Base-by-base conservation (phyloP, 306 rosid genomes). In the Citrullus amarus region DNA sequence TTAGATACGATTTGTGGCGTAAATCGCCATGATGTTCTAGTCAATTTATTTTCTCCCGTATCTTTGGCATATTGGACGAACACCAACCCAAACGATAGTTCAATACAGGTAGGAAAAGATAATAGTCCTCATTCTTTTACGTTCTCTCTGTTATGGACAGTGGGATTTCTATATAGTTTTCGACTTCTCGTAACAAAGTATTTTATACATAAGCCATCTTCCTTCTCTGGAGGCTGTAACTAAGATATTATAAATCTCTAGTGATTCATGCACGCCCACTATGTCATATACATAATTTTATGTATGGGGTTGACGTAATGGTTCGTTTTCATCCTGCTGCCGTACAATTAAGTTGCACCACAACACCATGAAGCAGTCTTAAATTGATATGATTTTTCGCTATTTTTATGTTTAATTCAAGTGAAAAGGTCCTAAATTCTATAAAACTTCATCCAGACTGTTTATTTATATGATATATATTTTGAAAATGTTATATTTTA, bases 401-500 rank as follows among this genome's bases (percentile, higher is more conserved):
- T 11, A 46, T 25, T 46, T 20, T 44, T 13, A 46, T 20, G 6
- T 15, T 46, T 70, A 44, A 70, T 46, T 70, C 9, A 13, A 46
- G 57, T 70, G 7, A n/a, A 46, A 70, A 46, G 39, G 4, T 11
- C 75, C 54, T 20, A 20, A 68, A 41, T 68, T 68, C 75, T 68
- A 22, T 68, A n/a, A 17, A 44, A 2, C 41, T 46, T 75, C 79
- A 34, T 75, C 41, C 50, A 55, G 63, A 71, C 41, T 46, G 56
- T 18, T 18, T 71, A 71, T 25, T 41, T 41, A n/a, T 43, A n/a
- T 41, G 48, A 38, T 20, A 39, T 68, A 41, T 41, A 9, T 68
- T 68, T 41, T 22, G 1, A 36, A 58, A 66, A 46, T 46, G 76
- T 39, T 79, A 43, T 78, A 80, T 65, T 78, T 79, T 61, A 80